phyloP scores from a whole-genome alignment of 352 stramenopile genomes.

The Saprolegnia diclina region DNA sequence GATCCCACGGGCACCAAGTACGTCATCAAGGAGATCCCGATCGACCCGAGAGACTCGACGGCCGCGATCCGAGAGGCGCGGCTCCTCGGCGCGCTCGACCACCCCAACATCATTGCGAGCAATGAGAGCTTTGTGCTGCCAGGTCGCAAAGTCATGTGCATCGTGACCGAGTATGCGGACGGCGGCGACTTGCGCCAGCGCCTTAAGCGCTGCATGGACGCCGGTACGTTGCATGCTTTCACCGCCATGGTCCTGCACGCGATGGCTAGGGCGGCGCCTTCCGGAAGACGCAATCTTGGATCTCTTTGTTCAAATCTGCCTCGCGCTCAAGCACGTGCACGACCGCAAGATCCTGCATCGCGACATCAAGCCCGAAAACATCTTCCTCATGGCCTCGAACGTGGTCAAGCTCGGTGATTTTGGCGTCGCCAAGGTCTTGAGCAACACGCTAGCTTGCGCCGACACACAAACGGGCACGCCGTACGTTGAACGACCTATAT shows the following conservation, averaged over 20 bases:
- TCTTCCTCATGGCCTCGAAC: conserved; percentile 64
- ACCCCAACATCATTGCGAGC: conserved; percentile 80
- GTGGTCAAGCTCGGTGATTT: conserved; percentile 77
- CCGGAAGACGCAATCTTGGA: conserved; percentile 44
- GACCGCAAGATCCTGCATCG: conserved; percentile 82
- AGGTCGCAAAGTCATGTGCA: conserved; percentile 49
- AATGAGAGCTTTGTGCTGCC: conserved; percentile 66
- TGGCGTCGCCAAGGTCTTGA: conserved; percentile 67
- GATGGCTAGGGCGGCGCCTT: conserved; percentile 29
- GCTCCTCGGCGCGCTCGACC: conserved; percentile 59
- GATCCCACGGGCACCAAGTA: conserved; percentile 39
- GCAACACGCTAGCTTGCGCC: conserved; percentile 62
- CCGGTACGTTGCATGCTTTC: neutral
- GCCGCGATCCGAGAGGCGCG: conserved; percentile 58
- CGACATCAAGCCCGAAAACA: conserved; percentile 83
- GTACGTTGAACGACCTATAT: neutral
- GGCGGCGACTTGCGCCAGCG: conserved; percentile 62
- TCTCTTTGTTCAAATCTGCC: conserved; percentile 58
- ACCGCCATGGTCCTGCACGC: neutral
- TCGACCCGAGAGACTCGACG: conserved; percentile 57
- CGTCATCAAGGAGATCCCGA: conserved; percentile 70
- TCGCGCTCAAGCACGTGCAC: conserved; percentile 78
- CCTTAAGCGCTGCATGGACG: conserved; percentile 35
- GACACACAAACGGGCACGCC: conserved; percentile 70
- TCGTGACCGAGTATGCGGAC: conserved; percentile 81